A percentile compares a stretch with the other conserved stretches of the same genome.
phyloP scores from a whole-genome alignment of 768 basidiomycete genomes.

The Pisolithus albus region DNA sequence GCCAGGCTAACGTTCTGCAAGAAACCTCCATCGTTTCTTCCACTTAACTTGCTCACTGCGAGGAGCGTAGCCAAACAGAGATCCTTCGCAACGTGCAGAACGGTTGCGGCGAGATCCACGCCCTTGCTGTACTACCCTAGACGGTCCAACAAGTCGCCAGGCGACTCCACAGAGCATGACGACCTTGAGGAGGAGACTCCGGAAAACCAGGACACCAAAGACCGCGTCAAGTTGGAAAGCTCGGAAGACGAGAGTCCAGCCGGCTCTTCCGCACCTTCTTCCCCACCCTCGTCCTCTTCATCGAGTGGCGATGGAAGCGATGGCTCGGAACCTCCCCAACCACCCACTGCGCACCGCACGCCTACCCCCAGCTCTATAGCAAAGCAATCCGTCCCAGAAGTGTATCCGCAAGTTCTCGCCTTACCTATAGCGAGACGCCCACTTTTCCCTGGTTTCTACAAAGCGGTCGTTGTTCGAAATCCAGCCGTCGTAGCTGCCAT shows the following conservation, averaged over 20 bases:
- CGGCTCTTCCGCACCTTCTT: conserved; percentile 26
- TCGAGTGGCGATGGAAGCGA: conserved; percentile 34
- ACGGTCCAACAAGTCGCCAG: conserved; percentile 31
- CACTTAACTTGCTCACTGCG: conserved; percentile 3
- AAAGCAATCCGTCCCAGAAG: conserved; percentile 81
- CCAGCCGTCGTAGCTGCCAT: conserved; percentile 89
- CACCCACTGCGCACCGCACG: conserved; percentile 33
- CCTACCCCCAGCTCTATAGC: conserved; percentile 53
- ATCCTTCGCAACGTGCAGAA: conserved; percentile 21
- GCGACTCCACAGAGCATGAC: conserved; percentile 17
- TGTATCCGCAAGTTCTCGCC: conserved; percentile 91
- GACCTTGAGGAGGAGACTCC: conserved; percentile 19
- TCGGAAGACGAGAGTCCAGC: conserved; percentile 27
- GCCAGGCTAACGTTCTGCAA: too few relatives aligned
- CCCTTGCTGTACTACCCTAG: conserved; percentile 29
- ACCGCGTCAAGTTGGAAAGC: conserved; percentile 16
- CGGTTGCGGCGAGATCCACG: conserved; percentile 24
- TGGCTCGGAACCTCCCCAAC: conserved; percentile 28
- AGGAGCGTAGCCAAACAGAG: conserved; percentile 13
- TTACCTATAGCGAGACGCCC: conserved; percentile 93
- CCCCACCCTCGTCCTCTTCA: conserved; percentile 35
- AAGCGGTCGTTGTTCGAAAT: conserved; percentile 90
- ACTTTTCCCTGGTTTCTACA: conserved; percentile 97
- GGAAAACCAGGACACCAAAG: conserved; percentile 15
- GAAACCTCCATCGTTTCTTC: not conserved